Conservation (phyloP, 2,329 filamentous ascomycete genomes). For the Exophiala oligosperma region DNA sequence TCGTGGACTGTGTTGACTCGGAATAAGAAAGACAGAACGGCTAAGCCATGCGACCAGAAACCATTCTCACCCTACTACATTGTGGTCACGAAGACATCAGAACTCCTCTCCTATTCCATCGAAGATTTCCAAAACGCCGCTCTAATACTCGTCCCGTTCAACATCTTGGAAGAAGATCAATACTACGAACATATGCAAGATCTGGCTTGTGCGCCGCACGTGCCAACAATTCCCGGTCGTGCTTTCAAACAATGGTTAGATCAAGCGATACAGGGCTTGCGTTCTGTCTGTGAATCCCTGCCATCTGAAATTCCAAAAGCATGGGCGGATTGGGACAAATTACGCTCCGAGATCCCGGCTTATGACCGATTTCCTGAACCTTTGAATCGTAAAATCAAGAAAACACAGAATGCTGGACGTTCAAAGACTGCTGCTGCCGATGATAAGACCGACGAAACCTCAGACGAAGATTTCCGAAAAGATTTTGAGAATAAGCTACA, state of each 20-base stretch:
- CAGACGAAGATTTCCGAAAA: background rate
- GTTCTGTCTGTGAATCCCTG: background rate
- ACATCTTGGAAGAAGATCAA: conserved; percentile 44
- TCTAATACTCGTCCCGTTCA: conserved; percentile 58
- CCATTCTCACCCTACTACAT: conserved; percentile 44
- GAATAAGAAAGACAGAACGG: background rate
- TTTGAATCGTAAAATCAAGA: conserved; percentile 3
- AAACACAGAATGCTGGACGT: background rate
- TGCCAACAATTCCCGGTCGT: conserved; percentile 43
- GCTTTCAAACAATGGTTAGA: conserved; percentile 57
- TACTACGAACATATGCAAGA: conserved; percentile 54
- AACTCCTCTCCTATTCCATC: conserved; percentile 46
- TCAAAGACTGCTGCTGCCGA: background rate
- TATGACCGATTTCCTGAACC: conserved; percentile 16
- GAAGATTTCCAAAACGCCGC: conserved; percentile 49
- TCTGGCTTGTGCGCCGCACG: conserved; percentile 50
- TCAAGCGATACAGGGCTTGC: conserved; percentile 43
- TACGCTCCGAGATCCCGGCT: background rate
- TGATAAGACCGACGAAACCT: background rate
- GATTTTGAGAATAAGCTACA: conserved; percentile 4
- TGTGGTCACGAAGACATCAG: conserved; percentile 39
- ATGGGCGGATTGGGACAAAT: conserved; percentile 18
- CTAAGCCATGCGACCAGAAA: background rate
- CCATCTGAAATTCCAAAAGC: background rate
- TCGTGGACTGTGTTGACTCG: background rate